phyloP scores from a whole-genome alignment of 345 rosid species.

The Eucalyptus grandis region DNA sequence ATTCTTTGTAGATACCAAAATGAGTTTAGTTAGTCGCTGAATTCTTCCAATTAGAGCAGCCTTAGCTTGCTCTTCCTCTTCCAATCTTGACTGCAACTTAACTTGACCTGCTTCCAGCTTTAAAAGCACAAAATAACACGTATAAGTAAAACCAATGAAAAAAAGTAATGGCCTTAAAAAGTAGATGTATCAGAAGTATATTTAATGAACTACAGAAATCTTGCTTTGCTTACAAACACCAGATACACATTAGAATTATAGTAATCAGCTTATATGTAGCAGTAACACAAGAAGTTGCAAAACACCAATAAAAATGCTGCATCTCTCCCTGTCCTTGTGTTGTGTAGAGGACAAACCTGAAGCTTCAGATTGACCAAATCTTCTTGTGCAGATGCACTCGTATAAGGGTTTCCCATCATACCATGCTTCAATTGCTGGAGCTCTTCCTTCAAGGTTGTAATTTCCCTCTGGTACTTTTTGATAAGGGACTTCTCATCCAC shows the following conservation, averaged over 20 bases:
- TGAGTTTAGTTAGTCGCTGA: slow-evolving; percentile 56
- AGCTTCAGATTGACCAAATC: slow-evolving; percentile 57
- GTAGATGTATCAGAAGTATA: not conserved
- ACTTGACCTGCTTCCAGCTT: slow-evolving; percentile 77
- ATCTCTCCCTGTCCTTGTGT: not conserved
- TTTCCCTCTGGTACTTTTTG: slow-evolving; percentile 66
- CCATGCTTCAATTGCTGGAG: slow-evolving; percentile 51
- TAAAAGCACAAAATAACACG: not conserved
- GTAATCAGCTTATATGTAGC: not conserved
- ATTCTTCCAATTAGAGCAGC: slow-evolving; percentile 70
- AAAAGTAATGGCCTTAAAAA: not conserved
- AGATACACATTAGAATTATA: not conserved
- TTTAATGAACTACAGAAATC: not conserved
- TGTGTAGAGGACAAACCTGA: slow-evolving; percentile 31
- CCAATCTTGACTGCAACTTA: slow-evolving; percentile 57
- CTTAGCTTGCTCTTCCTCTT: slow-evolving; percentile 67
- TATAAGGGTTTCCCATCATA: slow-evolving; percentile 26
- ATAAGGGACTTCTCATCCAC: slow-evolving; percentile 78
- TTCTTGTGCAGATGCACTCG: slow-evolving; percentile 32
- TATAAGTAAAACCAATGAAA: not conserved
- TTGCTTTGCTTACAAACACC: not conserved
- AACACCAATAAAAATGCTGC: not conserved
- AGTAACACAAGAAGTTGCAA: not conserved
- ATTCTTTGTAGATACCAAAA: slow-evolving; percentile 64
- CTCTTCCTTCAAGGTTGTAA: slow-evolving; percentile 48